Evolutionary conservation across 129 eudicot species (phyloP).

Genomic region (Mikania micrantha): DNA sequence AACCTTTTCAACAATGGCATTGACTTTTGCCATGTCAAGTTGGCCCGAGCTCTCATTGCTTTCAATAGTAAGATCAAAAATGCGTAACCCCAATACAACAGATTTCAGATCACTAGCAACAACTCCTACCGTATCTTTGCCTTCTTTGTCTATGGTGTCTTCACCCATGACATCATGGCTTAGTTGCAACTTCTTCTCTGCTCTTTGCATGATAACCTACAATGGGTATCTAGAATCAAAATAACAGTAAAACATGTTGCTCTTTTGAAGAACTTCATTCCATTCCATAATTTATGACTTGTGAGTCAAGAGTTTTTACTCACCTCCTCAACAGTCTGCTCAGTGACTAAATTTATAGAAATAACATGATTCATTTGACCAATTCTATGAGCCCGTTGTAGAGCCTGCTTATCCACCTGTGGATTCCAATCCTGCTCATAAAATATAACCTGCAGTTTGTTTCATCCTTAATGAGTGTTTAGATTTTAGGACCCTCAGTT

Average conservation of each 20-base stretch:
- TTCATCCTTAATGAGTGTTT: conserved; percentile 4
- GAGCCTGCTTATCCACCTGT: conserved; percentile 95
- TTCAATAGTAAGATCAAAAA: conserved; percentile 55
- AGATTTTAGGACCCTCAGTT: background rate
- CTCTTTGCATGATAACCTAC: conserved; percentile 92
- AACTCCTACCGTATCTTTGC: conserved; percentile 46
- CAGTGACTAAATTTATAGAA: conserved; percentile 73
- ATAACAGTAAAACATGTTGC: conserved; percentile 5
- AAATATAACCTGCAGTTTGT: conserved; percentile 69
- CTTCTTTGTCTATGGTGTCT: conserved; percentile 39
- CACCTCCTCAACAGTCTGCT: conserved; percentile 86
- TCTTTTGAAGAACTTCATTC: background rate
- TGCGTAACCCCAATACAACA: conserved; percentile 69
- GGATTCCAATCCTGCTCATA: conserved; percentile 99
- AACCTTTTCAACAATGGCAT: conserved; percentile 52
- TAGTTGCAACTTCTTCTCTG: conserved; percentile 81
- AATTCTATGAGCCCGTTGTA: conserved; percentile 95
- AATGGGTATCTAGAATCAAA: background rate
- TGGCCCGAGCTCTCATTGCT: conserved; percentile 37
- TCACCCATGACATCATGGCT: conserved; percentile 86
- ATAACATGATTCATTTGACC: conserved; percentile 92
- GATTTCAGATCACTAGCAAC: conserved; percentile 71
- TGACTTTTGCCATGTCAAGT: conserved; percentile 38
- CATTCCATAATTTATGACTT: background rate
- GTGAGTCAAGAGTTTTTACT: conserved; percentile 4